These are phyloP conservation scores for Aspergillus wentii DNA, from an alignment of 495 filamentous ascomycete species.

Conservation along the genomic window DNA sequence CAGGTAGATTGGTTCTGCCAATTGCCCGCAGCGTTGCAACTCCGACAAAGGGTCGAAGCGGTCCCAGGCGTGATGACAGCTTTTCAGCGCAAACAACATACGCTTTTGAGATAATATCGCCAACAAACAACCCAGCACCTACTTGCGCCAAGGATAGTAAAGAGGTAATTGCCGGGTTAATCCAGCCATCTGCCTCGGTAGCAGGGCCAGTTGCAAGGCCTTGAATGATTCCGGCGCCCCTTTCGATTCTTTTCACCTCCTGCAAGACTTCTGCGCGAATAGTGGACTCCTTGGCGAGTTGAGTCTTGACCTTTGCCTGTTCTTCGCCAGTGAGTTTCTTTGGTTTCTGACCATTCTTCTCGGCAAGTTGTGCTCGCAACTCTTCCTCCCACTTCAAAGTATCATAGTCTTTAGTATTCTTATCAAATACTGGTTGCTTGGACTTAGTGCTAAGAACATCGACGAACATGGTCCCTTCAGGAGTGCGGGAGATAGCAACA, in stretches of 20 bases:
- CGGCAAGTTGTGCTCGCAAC: slow-evolving; percentile 76
- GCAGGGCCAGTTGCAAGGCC: slow-evolving; percentile 80
- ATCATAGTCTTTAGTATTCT: slow-evolving; percentile 88
- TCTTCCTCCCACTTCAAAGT: slow-evolving; percentile 97
- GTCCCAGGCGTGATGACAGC: slow-evolving; percentile 69
- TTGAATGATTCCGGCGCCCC: slow-evolving; percentile 79
- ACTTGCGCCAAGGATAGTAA: slow-evolving; percentile 68
- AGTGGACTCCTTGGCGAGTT: slow-evolving; percentile 77
- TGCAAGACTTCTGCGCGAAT: slow-evolving; percentile 67
- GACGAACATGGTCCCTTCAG: slow-evolving; percentile 79
- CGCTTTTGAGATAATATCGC: slow-evolving; percentile 69
- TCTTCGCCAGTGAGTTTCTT: slow-evolving; percentile 90
- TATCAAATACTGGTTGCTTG: slow-evolving; percentile 61
- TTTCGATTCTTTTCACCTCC: slow-evolving; percentile 62
- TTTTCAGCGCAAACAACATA: slow-evolving; percentile 74
- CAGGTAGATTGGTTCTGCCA: slow-evolving; percentile 64
- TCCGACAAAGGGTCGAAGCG: slow-evolving; percentile 74
- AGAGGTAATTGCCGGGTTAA: slow-evolving; percentile 67
- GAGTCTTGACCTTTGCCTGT: slow-evolving; percentile 82
- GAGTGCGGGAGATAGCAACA: slow-evolving; percentile 84
- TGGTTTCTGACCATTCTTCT: slow-evolving; percentile 84
- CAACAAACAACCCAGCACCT: slow-evolving; percentile 76
- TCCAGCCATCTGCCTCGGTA: slow-evolving; percentile 79
- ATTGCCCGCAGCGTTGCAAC: slow-evolving; percentile 77
- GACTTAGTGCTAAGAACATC: slow-evolving; percentile 82